Conservation (phyloP, 1,139 yeast genomes). For the Geotrichum aggregatum region DNA sequence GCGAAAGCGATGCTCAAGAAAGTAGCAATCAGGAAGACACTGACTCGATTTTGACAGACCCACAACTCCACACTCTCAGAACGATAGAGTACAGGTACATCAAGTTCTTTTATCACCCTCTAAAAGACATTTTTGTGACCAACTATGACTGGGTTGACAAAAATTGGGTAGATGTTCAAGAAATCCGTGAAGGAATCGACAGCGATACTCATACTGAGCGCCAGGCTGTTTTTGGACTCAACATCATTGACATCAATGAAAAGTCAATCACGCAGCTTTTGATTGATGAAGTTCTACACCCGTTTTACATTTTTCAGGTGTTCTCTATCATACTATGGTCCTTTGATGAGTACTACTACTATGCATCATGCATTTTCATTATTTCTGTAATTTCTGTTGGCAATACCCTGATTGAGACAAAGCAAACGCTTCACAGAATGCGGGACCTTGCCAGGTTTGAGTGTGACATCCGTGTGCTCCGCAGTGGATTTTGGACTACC, state of each 20-base stretch:
- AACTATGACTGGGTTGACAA: slow-evolving; percentile 83
- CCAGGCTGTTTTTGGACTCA: slow-evolving; percentile 66
- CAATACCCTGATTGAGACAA: slow-evolving; percentile 81
- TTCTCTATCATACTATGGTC: slow-evolving; percentile 90
- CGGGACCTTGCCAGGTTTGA: slow-evolving; percentile 67
- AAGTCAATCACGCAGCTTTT: slow-evolving; percentile 63
- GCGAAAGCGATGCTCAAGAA: slow-evolving; percentile 19
- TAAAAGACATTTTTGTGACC: slow-evolving; percentile 79
- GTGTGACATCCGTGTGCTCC: slow-evolving; percentile 85
- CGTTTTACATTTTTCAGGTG: slow-evolving; percentile 89
- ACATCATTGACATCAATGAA: slow-evolving; percentile 70
- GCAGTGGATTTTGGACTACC: slow-evolving; percentile 92
- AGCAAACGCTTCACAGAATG: slow-evolving; percentile 64
- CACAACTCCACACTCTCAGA: slow-evolving; percentile 62
- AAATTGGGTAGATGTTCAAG: slow-evolving; percentile 59
- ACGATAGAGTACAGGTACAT: slow-evolving; percentile 78
- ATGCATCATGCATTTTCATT: slow-evolving; percentile 85
- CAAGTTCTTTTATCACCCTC: slow-evolving; percentile 75
- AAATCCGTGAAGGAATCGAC: slow-evolving; percentile 66
- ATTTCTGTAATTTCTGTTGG: slow-evolving; percentile 77
- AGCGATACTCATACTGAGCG: slow-evolving; percentile 68
- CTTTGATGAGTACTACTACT: slow-evolving; percentile 85
- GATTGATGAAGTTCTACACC: slow-evolving; percentile 86
- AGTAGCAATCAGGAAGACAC: slow-evolving; percentile 28
- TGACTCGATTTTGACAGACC: slow-evolving; percentile 46